Percentiles rank a stretch among this genome's conserved stretches.
Evolutionary conservation across 2,329 filamentous ascomycete species (phyloP).

Genomic region (Epichloe coenophiala): DNA sequence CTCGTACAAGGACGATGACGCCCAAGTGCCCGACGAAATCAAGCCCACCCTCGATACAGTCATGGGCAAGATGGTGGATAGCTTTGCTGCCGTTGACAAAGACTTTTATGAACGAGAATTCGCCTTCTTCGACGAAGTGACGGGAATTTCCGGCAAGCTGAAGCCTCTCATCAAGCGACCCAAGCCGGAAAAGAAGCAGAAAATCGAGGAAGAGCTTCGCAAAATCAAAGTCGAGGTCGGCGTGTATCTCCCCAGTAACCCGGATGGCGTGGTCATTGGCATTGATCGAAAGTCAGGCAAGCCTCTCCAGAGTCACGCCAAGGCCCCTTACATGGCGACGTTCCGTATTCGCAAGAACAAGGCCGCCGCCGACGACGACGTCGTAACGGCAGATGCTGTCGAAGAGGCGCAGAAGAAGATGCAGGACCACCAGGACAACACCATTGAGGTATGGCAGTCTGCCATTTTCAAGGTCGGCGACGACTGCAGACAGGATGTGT

Average conservation of each 20-base stretch:
- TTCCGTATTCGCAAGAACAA: slow-evolving; percentile 87
- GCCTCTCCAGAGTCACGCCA: slow-evolving; percentile 92
- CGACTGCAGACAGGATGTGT: slow-evolving; percentile 91
- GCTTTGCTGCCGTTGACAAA: slow-evolving; percentile 67
- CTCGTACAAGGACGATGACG: slow-evolving; percentile 93
- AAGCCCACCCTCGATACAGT: slow-evolving; percentile 91
- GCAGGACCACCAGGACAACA: slow-evolving; percentile 29
- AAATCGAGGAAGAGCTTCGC: slow-evolving; percentile 95
- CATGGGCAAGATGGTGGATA: slow-evolving; percentile 67
- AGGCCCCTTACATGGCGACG: slow-evolving; percentile 97
- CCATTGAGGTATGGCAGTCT: slow-evolving; percentile 94
- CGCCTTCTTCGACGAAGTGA: slow-evolving; percentile 95
- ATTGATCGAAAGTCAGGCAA: slow-evolving; percentile 98
- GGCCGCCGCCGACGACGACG: slow-evolving; percentile 10
- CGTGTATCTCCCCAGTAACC: slow-evolving; percentile 93
- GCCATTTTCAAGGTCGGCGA: slow-evolving; percentile 99
- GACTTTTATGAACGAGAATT: slow-evolving; percentile 92
- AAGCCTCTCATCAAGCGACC: slow-evolving; percentile 83
- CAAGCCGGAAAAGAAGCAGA: slow-evolving; percentile 96
- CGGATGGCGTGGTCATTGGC: slow-evolving; percentile 90
- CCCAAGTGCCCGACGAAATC: slow-evolving; percentile 73
- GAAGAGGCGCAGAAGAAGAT: slow-evolving; percentile 25
- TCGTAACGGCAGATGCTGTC: slow-evolving; percentile 16
- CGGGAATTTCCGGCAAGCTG: slow-evolving; percentile 85
- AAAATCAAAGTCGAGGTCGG: slow-evolving; percentile 96